Percentiles rank a stretch among this genome's conserved stretches.
These are phyloP conservation scores for Geotrichum australiense DNA, from an alignment of 1,139 yeast species.

Conservation along the genomic window DNA sequence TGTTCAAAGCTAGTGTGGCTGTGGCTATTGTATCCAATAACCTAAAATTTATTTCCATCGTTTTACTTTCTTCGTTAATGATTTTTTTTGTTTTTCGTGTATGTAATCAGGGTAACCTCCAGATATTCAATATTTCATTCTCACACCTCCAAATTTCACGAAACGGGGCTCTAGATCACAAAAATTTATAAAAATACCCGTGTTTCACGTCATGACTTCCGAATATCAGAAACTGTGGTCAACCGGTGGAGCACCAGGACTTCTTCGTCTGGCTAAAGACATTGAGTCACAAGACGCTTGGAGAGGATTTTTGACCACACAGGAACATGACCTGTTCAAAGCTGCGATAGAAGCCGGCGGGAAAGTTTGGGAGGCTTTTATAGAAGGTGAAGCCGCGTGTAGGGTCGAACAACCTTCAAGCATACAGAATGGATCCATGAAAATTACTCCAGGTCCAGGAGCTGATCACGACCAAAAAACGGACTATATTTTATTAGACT, in stretches of 20 bases:
- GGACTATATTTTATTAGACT: constrained; percentile 25
- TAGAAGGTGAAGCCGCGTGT: constrained; percentile 31
- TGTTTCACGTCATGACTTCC: constrained; percentile 16
- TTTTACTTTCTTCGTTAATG: too few species aligned
- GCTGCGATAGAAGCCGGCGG: constrained; percentile 31
- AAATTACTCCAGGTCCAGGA: constrained; percentile 7
- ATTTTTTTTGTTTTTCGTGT: too few species aligned
- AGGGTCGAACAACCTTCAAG: constrained; percentile 21
- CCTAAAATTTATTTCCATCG: too few species aligned
- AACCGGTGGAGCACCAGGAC: constrained; percentile 31
- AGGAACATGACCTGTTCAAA: constrained; percentile 35
- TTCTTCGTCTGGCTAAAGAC: constrained; percentile 34
- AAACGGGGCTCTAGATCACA: too few species aligned
- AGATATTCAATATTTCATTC: too few species aligned
- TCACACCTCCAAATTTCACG: too few species aligned
- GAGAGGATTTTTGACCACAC: constrained; percentile 35
- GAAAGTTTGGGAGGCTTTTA: constrained; percentile 33
- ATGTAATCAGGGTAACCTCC: too few species aligned
- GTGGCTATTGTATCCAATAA: too few species aligned
- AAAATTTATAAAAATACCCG: too few species aligned
- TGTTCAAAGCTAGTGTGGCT: too few species aligned
- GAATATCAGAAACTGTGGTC: constrained; percentile 30
- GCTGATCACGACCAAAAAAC: constrained; percentile 1
- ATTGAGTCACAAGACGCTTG: constrained; percentile 36
- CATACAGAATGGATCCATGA: too few species aligned